These are phyloP conservation scores for Akebia trifoliata DNA, from an alignment of 164 flowering plant genomes.

Conservation along the genomic window DNA sequence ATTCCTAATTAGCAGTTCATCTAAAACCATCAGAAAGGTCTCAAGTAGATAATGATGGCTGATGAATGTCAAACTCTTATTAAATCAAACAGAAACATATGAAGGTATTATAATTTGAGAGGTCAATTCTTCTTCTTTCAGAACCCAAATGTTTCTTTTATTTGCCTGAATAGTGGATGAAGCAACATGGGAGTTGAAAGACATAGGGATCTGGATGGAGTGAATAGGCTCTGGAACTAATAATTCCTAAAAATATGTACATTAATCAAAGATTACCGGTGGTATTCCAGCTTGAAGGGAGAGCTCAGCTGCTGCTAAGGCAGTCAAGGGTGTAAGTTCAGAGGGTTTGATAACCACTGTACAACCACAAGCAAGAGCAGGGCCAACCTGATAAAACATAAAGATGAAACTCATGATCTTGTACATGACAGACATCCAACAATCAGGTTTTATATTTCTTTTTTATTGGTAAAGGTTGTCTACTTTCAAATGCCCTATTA, in stretches of 20 bases:
- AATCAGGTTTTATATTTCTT: too few species aligned
- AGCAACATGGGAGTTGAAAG: background rate
- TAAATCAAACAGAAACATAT: background rate
- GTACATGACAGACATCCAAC: background rate
- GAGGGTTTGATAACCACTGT: constrained; percentile 96
- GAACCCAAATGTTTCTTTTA: background rate
- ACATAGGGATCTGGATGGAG: background rate
- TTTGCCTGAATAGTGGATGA: too few species aligned
- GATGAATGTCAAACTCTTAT: constrained; percentile 6
- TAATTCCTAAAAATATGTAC: background rate
- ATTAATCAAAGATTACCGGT: constrained; percentile 48
- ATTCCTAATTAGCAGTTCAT: too few species aligned
- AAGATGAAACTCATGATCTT: constrained; percentile 5
- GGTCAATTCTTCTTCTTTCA: background rate
- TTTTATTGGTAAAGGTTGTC: too few species aligned
- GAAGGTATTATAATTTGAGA: background rate
- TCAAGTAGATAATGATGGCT: too few species aligned
- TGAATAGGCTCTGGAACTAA: background rate
- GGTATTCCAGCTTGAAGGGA: constrained; percentile 97
- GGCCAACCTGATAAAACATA: constrained; percentile 64
- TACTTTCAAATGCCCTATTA: background rate
- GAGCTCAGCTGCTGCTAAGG: constrained; percentile 95
- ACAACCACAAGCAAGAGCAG: constrained; percentile 99
- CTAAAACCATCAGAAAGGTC: too few species aligned
- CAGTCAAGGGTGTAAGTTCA: constrained; percentile 93